A percentile compares a stretch with the other conserved stretches of the same genome.
These are phyloP conservation scores for Theileria sp. DNA, from an alignment of 169 alveolate species.

Conservation along the genomic window DNA sequence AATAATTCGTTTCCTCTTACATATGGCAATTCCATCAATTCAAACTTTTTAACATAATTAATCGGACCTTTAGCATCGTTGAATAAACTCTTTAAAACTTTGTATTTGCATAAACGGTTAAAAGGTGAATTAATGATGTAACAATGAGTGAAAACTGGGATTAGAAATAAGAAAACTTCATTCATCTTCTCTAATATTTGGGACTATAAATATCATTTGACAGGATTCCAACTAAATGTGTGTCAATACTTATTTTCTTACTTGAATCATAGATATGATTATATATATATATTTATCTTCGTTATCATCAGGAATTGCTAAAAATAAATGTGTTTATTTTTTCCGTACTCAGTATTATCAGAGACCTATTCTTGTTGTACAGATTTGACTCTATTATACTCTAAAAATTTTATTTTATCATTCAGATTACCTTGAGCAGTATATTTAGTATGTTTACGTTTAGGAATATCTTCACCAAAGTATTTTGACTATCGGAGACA, in stretches of 20 bases:
- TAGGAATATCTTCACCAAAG: slow-evolving; percentile 2
- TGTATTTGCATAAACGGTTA: not conserved
- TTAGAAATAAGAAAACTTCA: not conserved
- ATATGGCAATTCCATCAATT: slow-evolving; percentile 56
- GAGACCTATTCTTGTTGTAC: slow-evolving; percentile 45
- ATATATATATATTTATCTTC: slow-evolving; percentile 34
- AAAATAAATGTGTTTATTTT: not conserved
- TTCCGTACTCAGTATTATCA: slow-evolving; percentile 27
- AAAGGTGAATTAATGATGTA: not conserved
- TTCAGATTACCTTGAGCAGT: slow-evolving; percentile 1
- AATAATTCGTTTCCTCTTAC: slow-evolving; percentile 1
- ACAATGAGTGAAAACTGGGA: not conserved
- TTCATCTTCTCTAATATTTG: slow-evolving; percentile 26
- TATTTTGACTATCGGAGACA: not conserved
- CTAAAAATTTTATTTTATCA: not conserved
- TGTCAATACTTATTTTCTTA: slow-evolving; percentile 1
- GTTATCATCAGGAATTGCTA: slow-evolving; percentile 61
- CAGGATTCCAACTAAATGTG: slow-evolving; percentile 44
- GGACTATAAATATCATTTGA: slow-evolving; percentile 60
- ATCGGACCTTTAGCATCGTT: not conserved
- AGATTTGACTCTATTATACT: slow-evolving; percentile 46
- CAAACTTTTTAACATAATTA: slow-evolving; percentile 8
- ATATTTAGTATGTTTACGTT: slow-evolving; percentile 5
- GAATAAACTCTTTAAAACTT: not conserved
- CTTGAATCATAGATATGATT: slow-evolving; percentile 45